A percentile compares a stretch with the other conserved stretches of the same genome.
These are phyloP conservation scores for Solanum chilense DNA, from an alignment of 257 asterid species.

Conservation along the genomic window DNA sequence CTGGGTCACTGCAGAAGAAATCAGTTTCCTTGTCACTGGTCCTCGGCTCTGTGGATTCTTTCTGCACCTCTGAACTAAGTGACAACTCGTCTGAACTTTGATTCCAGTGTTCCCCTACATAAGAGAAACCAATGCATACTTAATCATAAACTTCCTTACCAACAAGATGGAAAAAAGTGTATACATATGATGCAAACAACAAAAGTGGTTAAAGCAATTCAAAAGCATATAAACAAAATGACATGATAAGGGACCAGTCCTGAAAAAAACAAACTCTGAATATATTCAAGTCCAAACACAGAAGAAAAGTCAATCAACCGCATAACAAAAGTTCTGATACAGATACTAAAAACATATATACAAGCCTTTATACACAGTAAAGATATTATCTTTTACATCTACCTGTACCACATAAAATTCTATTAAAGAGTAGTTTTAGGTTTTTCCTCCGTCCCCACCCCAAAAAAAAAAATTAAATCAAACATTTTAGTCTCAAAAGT, in stretches of 20 bases:
- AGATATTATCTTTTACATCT: not conserved
- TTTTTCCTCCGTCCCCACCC: not conserved
- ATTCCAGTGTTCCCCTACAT: slow-evolving; percentile 24
- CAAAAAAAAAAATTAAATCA: not conserved
- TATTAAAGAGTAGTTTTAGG: not conserved
- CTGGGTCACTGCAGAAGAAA: slow-evolving; percentile 22
- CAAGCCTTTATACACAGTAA: not conserved
- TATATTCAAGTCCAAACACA: not conserved
- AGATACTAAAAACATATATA: not conserved
- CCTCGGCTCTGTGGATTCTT: slow-evolving; percentile 36
- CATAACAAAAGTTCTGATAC: not conserved
- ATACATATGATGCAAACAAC: not conserved
- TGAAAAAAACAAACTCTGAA: not conserved
- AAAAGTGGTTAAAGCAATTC: not conserved
- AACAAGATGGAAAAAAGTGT: not conserved
- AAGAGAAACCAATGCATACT: slow-evolving; percentile 35
- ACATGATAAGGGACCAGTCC: not conserved
- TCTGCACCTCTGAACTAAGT: slow-evolving; percentile 19
- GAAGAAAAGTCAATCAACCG: not conserved
- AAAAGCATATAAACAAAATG: not conserved
- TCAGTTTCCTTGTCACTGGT: slow-evolving; percentile 40
- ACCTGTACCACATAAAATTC: not conserved
- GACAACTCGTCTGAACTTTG: slow-evolving; percentile 17
- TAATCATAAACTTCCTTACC: not conserved
- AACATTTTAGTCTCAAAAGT: not conserved